Base-by-base conservation (phyloP, 2,329 filamentous ascomycete species). In the Trichoderma sp. region DNA sequence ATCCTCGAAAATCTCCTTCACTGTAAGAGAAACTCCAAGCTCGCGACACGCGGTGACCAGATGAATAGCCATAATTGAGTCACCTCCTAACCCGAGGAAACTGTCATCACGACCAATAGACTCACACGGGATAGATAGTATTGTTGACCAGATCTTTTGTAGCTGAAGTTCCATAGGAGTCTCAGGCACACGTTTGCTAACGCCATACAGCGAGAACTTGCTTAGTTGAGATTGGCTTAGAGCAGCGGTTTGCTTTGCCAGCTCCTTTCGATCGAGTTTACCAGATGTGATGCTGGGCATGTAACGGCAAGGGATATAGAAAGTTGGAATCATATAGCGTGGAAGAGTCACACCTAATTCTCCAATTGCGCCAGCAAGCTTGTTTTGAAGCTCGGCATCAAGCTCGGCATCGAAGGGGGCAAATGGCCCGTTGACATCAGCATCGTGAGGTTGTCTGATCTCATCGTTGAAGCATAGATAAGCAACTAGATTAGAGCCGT, bases 51-150 rank as follows among this genome's bases (percentile, higher is more conserved):
- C 52, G 6, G 64, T 65, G 22, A 65, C 60, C 1, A 68, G 52
- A 19, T 67, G 45, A 10, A 69, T 71, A 12, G 70, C 71, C 10
- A 54, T 64, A 27, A 75, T 71, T 15, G 73, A 74, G 83, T 87
- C 34, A 70, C 67, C 4, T 80, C 81, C 2, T 79, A 71, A 48
- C 3, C 64, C 52, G 13, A 70, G 27, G 42, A 73, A 72, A 17
- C 48, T 69, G 7, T 72, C 68, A 32, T 70, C 57, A 9, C 60
- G 57, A 4, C 65, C 65, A 58, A 73, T 72, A 10, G 58, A 52
- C 1, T 69, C 64, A 1, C 25, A 1, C 6, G 60, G 17, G 1
- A 69, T 39, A 5, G 45, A 59, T 9, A 72, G 61, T 6, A 72
- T 34, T 8, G 35, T 15, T 17, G 71, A 70, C 71, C 71, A 72